Base-by-base conservation (phyloP, 1,139 yeast genomes). In the Saccharomyces hybrid region DNA sequence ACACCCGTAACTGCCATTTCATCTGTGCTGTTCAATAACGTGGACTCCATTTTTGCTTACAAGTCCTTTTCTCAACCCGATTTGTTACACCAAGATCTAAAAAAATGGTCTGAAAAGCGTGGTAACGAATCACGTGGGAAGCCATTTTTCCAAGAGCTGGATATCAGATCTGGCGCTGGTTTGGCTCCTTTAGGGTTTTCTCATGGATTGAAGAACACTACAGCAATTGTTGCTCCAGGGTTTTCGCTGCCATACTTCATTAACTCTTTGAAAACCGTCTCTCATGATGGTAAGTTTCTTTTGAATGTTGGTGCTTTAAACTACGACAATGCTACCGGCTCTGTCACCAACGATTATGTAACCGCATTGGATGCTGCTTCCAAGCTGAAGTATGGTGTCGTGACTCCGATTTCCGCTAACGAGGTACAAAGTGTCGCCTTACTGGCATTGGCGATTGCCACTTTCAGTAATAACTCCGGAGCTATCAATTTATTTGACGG, bases 151-250 rank as follows among this genome's bases (percentile, higher is more conserved):
- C 61, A 63, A 47, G 71, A 68, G 53, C 47, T 89, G 57, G 90
- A 90, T 67, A 81, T 88, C 50, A 81, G 96, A 68, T 76, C 86
- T 38, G 98, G 97, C 62, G 95, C 96, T 32, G 88, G 93, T 49
- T 79, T 83, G 61, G 81, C 88, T 46, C 76, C 93, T 52, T 75
- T 88, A 55, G 98, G 97, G 27, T 90, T 84, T 72, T 73, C 83
- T 61, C 63, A 68, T 51, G 78, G 76, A 67, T 55, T 60, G 71
- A 38, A 38, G 11, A 38, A 16, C 9, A 38, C 42, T 38, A 69
- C 80, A 16, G 84, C 63, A 32, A 63, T 86, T 38, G 70, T 91
- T 49, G 78, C 85, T 26, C 84, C 93, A 46, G 78, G 88, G 46
- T 82, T 81, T 61, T 83, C 91, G 16, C 75, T 90, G 67, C 76